A percentile compares a stretch with the other conserved stretches of the same genome.
These are phyloP conservation scores for Papiliotrema fonsecae DNA, from an alignment of 1,284 basidiomycete species.

Conservation along the genomic window DNA sequence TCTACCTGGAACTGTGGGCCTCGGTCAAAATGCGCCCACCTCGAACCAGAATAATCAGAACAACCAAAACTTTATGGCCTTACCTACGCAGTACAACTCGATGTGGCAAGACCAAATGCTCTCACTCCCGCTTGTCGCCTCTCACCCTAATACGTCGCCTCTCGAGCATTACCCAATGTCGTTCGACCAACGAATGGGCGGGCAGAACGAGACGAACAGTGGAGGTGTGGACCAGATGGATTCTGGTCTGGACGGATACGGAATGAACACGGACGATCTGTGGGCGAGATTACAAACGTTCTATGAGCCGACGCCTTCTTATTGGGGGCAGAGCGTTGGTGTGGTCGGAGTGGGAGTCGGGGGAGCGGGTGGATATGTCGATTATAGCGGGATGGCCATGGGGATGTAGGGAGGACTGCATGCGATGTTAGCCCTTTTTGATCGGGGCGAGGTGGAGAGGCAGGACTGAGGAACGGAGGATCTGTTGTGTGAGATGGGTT, in stretches of 20 bases:
- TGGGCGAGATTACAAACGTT: conserved; percentile 41
- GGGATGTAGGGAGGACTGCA: conserved; percentile 2
- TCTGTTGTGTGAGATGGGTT: too few relatives aligned
- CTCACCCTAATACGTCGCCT: neutral
- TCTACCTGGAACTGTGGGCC: neutral
- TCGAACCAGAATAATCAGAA: neutral
- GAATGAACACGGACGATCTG: conserved; percentile 23
- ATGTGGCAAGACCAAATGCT: neutral
- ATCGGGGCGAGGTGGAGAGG: too few relatives aligned
- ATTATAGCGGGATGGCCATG: conserved; percentile 3
- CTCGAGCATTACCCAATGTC: neutral
- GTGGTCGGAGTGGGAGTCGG: too few relatives aligned
- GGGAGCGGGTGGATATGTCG: neutral
- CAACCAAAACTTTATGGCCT: neutral
- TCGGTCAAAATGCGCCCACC: too few relatives aligned
- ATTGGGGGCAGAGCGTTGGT: conserved; percentile 13
- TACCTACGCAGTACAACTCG: neutral
- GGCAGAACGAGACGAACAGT: neutral
- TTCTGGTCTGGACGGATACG: neutral
- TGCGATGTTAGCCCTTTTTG: too few relatives aligned
- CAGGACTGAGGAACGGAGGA: too few relatives aligned
- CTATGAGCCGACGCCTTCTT: conserved; percentile 34
- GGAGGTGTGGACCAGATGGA: neutral
- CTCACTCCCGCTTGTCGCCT: neutral
- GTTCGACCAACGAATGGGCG: neutral